Base-by-base conservation (phyloP, 441 rosid genomes). In the Populus hybrid region DNA sequence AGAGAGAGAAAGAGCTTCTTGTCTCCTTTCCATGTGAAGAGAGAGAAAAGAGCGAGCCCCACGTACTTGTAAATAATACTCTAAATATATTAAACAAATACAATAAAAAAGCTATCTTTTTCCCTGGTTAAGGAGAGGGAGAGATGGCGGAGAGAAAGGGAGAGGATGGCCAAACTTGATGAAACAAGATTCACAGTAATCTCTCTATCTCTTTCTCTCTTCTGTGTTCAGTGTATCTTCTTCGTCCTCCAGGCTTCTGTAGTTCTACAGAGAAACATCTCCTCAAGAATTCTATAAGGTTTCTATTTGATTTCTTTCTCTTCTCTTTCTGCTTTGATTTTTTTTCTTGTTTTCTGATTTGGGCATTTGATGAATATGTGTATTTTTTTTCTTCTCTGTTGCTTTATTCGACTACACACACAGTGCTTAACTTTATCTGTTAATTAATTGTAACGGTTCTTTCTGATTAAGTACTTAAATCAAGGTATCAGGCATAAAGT, bases 231-330 rank as follows among this genome's bases (percentile, higher is more conserved):
- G 73, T 40, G 23, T 26, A 35, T 75, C 79, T 64, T 67, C 40
- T 75, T 78, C 77, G 68, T 76, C 75, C 59, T 30, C 72, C n/a
- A 46, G 40, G 77, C 73, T 76, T 38, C 50, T 77, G 76, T 12
- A 28, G 72, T 68, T 76, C 76, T 73, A 10, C 65, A n/a, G 70
- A 35, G 61, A 16, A 12, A n/a, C 35, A 24, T 10, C 64, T 54
- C 46, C 63, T 36, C n/a, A 57, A 11, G 30, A 36, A 40, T 77
- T 73, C 59, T 69, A 86, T 81, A 80, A 86, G 86, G 76, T 74
- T 4, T 21, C 34, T 23, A 4, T 3, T 1, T 63, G 18, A 46
- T 42, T 8, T 7, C 8, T 9, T 21, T 6, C 57, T 7, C 16
- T 38, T 46, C 30, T 74, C 26, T 20, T 11, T 5, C 65, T 66